Evolutionary conservation across 2,329 filamentous ascomycete species (phyloP).

Genomic region (Cladophialophora yegresii): DNA sequence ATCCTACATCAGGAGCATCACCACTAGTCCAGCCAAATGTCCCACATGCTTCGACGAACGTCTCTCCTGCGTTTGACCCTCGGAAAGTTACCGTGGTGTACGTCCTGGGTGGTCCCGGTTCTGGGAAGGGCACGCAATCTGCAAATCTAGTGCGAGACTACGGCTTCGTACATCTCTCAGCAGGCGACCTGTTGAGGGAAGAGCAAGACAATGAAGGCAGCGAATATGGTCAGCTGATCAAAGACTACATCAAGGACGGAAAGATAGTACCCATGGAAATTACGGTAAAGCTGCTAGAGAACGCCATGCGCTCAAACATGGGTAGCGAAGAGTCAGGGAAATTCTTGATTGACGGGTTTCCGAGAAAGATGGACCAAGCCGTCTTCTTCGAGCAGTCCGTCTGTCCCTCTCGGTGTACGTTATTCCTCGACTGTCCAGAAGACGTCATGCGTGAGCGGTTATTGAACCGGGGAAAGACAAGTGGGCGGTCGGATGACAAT

Average conservation of each 20-base stretch:
- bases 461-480: conserved; percentile 88
- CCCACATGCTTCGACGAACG: conserved; percentile 56
- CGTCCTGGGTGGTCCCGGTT: conserved; percentile 91
- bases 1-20: conserved; percentile 28
- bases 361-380: conserved; percentile 95
- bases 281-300: conserved; percentile 88
- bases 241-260: conserved; percentile 88
- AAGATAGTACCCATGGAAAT: conserved; percentile 99
- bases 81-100: conserved; percentile 87
- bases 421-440: conserved; percentile 95
- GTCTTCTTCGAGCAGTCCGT: conserved; percentile 89
- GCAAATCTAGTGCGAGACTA: conserved; percentile 82
- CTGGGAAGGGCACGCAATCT: conserved; percentile 96
- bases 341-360: conserved; percentile 83
- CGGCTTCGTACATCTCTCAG: conserved; percentile 88
- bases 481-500: conserved; percentile 89
- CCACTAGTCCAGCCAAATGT: conserved; percentile 43
- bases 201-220: conserved; percentile 86
- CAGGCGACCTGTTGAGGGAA: conserved; percentile 87
- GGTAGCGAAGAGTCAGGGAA: conserved; percentile 60
- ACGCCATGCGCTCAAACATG: conserved; percentile 79
- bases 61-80: conserved; percentile 70
- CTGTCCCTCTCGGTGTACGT: conserved; percentile 76
- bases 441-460: conserved; percentile 80
- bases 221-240: conserved; percentile 90